A percentile compares a stretch with the other conserved stretches of the same genome.
Conservation (phyloP, 495 filamentous ascomycete genomes). For the Neurospora terricola region DNA sequence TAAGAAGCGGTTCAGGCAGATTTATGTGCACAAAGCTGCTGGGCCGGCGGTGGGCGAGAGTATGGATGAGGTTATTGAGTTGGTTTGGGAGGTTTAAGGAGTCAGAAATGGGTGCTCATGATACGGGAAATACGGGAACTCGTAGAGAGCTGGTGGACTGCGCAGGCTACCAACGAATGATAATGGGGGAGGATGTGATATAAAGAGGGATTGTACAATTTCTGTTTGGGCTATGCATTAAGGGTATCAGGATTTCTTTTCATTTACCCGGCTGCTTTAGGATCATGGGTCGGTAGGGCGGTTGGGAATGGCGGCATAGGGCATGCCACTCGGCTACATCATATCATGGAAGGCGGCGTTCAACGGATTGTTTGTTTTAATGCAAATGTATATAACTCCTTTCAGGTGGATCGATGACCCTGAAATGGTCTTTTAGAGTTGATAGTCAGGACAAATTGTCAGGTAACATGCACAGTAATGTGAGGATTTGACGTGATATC, state of each 20-base stretch:
- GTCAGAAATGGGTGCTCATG: no score
- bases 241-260: neutral
- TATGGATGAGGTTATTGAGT: conserved; percentile 25
- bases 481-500: neutral
- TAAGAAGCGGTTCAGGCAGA: conserved; percentile 13
- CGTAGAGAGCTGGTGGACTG: neutral
- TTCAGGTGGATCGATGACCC: neutral
- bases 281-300: neutral
- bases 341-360: neutral
- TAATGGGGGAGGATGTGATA: neutral
- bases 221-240: neutral
- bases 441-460: no score
- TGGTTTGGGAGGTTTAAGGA: conserved; percentile 20
- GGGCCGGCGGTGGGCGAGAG: conserved; percentile 1
- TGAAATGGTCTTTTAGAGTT: no score
- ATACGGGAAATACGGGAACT: neutral
- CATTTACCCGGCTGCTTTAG: neutral
- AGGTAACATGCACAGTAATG: no score
- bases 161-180: neutral
- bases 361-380: neutral
- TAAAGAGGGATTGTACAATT: neutral
- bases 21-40: conserved; percentile 15
- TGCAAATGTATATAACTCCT: neutral
- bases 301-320: neutral
- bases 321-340: neutral